phyloP scores from a whole-genome alignment of 495 filamentous ascomycete genomes.

The Tuber melanosporum region DNA sequence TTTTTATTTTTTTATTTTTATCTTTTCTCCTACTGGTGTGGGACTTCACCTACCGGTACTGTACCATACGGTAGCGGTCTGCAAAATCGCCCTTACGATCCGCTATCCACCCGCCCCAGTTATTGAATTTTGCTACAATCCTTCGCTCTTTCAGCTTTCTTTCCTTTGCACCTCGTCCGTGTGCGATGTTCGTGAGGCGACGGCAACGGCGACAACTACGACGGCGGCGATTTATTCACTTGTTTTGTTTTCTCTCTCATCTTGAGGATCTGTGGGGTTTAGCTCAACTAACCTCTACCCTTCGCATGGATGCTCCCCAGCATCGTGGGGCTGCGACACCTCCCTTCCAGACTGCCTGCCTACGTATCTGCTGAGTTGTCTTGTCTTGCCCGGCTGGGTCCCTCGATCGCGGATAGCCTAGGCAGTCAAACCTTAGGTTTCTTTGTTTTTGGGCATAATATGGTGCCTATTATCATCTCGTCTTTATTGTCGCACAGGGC shows the following conservation, averaged over 20 bases:
- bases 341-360: background rate
- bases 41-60: background rate
- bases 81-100: background rate
- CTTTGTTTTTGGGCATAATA: background rate
- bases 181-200: background rate
- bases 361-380: conserved; percentile 1
- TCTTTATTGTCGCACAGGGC: background rate
- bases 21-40: background rate
- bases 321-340: background rate
- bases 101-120: background rate
- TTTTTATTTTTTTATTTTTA: background rate
- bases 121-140: background rate
- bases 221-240: background rate
- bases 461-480: background rate
- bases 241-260: background rate
- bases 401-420: background rate
- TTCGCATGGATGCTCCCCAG: background rate
- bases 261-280: background rate
- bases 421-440: background rate
- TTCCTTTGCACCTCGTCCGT: background rate
- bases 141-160: background rate
- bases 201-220: background rate
- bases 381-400: background rate
- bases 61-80: background rate
- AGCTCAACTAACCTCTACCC: background rate